Base-by-base conservation (phyloP, 1,284 basidiomycete genomes). In the Volvariella volvacea region DNA sequence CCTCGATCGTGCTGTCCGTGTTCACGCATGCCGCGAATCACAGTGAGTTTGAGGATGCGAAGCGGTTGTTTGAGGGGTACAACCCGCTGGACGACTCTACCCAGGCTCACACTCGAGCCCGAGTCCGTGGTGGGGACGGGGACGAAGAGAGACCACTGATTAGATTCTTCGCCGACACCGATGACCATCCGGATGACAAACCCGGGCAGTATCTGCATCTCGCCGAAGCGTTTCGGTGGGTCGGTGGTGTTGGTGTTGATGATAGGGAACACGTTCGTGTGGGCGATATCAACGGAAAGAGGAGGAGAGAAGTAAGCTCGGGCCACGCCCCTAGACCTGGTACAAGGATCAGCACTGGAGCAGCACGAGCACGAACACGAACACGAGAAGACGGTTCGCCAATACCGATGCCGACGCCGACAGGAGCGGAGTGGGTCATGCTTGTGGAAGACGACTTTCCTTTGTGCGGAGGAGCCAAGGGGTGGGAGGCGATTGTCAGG, bases 371-470 rank as follows among this genome's bases (percentile, higher is more conserved):
- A n/a, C n/a, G n/a, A n/a, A n/a, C n/a, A n/a, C n/a, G n/a, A n/a
- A n/a, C n/a, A n/a, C n/a, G n/a, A n/a, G n/a, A n/a, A n/a, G n/a
- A n/a, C n/a, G n/a, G n/a, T n/a, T n/a, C n/a, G n/a, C n/a, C n/a
- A n/a, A n/a, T n/a, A n/a, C n/a, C n/a, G n/a, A n/a, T n/a, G n/a
- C n/a, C n/a, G n/a, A n/a, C n/a, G n/a, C n/a, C n/a, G n/a, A n/a
- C n/a, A n/a, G n/a, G n/a, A n/a, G 57, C 63, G 14, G 65, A 70
- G 46, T 70, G 67, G 66, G 49, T 70, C 3, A 68, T 68, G 63
- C 51, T 71, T 6, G 55, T 67, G 15, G 69, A 70, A 39, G 67
- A 71, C 46, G 66, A 71, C 48, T 70, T 71, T 41, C 67, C 68
- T 1, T 41, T 71, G 14, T 71, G 67, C 22, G 54, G 50, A 33